These are phyloP conservation scores for Aureobasidium vineae DNA, from an alignment of 2,329 filamentous ascomycete species.

Conservation along the genomic window DNA sequence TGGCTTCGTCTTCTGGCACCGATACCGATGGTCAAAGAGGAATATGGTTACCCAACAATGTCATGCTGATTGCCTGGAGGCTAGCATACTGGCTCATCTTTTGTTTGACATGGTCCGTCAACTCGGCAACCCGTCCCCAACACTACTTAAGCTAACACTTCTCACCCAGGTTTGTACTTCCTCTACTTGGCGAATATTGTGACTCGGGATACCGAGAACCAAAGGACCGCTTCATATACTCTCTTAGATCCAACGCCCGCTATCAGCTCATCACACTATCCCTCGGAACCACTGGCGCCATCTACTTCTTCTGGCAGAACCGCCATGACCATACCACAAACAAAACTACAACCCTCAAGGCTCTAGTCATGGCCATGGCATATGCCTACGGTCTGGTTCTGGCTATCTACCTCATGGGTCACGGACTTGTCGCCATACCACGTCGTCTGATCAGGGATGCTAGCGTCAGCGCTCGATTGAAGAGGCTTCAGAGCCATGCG, in stretches of 20 bases:
- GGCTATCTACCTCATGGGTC: slow-evolving; percentile 96
- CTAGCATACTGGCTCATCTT: slow-evolving; percentile 98
- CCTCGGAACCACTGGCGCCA: slow-evolving; percentile 66
- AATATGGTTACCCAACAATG: slow-evolving; percentile 78
- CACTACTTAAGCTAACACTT: not conserved
- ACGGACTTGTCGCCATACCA: slow-evolving; percentile 89
- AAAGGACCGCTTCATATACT: slow-evolving; percentile 76
- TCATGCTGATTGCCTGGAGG: slow-evolving; percentile 85
- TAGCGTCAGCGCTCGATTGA: slow-evolving; percentile 70
- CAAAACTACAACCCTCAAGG: slow-evolving; percentile 70
- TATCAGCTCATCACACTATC: slow-evolving; percentile 81
- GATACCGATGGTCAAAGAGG: slow-evolving; percentile 68
- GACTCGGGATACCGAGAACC: slow-evolving; percentile 91
- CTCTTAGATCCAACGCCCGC: slow-evolving; percentile 78
- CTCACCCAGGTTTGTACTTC: slow-evolving; percentile 75
- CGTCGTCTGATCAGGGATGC: slow-evolving; percentile 76
- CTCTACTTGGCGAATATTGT: slow-evolving; percentile 89
- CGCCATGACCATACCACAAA: slow-evolving; percentile 52
- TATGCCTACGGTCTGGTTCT: slow-evolving; percentile 92
- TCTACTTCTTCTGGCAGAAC: slow-evolving; percentile 81
- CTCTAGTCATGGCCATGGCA: slow-evolving; percentile 84
- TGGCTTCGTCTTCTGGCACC: slow-evolving; percentile 77
- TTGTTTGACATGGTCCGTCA: slow-evolving; percentile 76
- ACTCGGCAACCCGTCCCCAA: not conserved
- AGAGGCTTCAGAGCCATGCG: slow-evolving; percentile 72